Evolutionary conservation across 345 rosid species (phyloP), one percentile per base, ranked within the genome.

Genomic region (Kernera saxatilis): DNA sequence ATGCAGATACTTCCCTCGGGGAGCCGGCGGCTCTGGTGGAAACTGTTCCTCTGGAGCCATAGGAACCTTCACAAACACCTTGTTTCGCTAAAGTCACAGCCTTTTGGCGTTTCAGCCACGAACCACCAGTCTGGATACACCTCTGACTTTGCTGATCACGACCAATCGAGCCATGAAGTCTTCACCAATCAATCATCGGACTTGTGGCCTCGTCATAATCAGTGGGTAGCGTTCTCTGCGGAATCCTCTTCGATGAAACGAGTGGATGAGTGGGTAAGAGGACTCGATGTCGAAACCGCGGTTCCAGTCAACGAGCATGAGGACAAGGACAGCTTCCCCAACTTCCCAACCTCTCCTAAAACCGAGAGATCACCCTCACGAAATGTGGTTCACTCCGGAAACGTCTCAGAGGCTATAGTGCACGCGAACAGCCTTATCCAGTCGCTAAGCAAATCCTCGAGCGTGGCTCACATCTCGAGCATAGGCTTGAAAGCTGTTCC

Each of bases 1-100:
- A 89, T 91, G 84, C 99, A 93, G 77, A 81, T 93, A 68, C 85
- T 91, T 19, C 97, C 99, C 5, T 93, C 98, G 0, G 85, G 96
- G 33, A 87, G 96, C 71, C 77, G 91, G 40, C 79, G 70, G 40
- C 78, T 94, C 15, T 89, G 95, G 97, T 88, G 97, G 97, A 91
- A 91, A 57, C 67, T 91, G 70, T 89, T 91, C 56, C 88, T 94
- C 6, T 91, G 99, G 99, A 94, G 99, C 75, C 97, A 91, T 66
- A 78, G 99, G 75, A 94, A 87, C 80, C 70, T 83, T 43, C 96
- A 91, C 57, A 76, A 78, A 71, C 84, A 83, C 22, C 53, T 10
- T 51, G 65, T 3, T 37, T 70, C 54, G 8, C 61, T 70, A 48
- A 89, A 78, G 74, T 84, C 85, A 21, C 79, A 51, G 66, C 64